Evolutionary conservation across 352 stramenopile genomes (phyloP), one percentile per base, ranked within the genome.

Genomic region (Phytopythium chamaehyphon): DNA sequence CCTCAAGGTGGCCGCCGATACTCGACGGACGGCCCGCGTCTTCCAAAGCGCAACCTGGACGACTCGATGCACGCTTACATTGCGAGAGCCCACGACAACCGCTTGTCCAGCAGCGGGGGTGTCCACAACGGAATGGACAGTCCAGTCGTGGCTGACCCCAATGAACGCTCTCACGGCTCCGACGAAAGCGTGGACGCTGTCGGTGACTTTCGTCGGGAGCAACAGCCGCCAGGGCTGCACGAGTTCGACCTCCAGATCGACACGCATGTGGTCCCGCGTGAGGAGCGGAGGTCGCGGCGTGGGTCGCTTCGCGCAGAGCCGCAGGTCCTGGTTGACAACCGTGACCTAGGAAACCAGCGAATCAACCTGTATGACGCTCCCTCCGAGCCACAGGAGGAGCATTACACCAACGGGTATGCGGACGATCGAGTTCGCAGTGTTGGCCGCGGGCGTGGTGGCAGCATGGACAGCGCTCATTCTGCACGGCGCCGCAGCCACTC

Each of bases 171-270:
- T 0, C 44, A 31, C 5, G 22, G 1, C 7, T 24, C 48, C 44
- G 47, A 66, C 43, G 63, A 53, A 8, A 40, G 26, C 26, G 60
- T 63, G 22, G 51, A 55, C 10, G 51, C 59, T 15, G 49, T 52
- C 22, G 62, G 63, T 40, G 51, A 73, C 43, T 70, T 70, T 46
- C 57, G 59, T 52, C 63, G 54, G 9, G 60, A 71, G 19, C 54
- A 50, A 7, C 21, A 55, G 44, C 37, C 51, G 7, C 42, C 47
- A 7, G 26, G 31, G 0, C 46, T 52, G 22, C 36, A 39, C 38
- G 65, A 73, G 33, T 66, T 71, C 53, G 63, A 69, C 11, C 26
- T 64, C 24, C 59, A 48, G n/a, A 59, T 65, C 12, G 61, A 78
- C 40, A 47, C 59, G 12, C 57, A 52, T 28, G 56, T 64, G 14